Evolutionary conservation across 2,329 filamentous ascomycete genomes (phyloP), one percentile per base, ranked within the genome.

Genomic region (Hypoxylon sp.): DNA sequence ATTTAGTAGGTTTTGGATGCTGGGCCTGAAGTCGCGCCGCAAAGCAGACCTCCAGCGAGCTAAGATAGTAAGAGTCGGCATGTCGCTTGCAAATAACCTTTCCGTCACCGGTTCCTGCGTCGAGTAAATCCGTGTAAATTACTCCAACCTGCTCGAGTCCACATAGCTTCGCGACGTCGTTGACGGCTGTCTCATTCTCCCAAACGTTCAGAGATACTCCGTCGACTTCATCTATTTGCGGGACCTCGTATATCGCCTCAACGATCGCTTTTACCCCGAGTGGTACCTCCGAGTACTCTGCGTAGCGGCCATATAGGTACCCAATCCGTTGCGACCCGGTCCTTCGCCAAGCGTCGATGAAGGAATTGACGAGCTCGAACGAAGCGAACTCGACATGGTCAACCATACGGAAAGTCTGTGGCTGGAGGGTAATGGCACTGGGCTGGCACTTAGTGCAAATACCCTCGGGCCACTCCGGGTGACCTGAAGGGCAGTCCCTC

Each of bases 391-490:
- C 96, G 67, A 99, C 95, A 76, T 99, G 95, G 73, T 99, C 95
- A 3, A 99, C 94, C 92, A 95, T 97, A 53, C 95, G 92, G 77
- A 94, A 99, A 19, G 90, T 85, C 77, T 99, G 95, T 4, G 93
- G 93, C 75, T 98, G 94, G 55, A 99, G 81, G 10, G 93, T 97
- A 74, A 99, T 99, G 58, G 95, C 94, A 68, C 94, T 97, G 6
- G 95, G 95, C 75, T 99, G 96, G 72, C 95, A 99, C 77, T 98
- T 99, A 61, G 92, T 96, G 81, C 95, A 99, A 69, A 99, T 98
- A 15, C 95, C 95, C 71, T 96, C 93, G 2, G 95, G 95, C 89
- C 95, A 99, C 43, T 90, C 87, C 17, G 93, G 90, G 78, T 99
- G 95, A 1, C 95, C 95, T 0, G 93, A 94, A 0, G 96, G 94